phyloP scores from a whole-genome alignment of 2,329 filamentous ascomycete genomes.

The Dactylellina sp. region DNA sequence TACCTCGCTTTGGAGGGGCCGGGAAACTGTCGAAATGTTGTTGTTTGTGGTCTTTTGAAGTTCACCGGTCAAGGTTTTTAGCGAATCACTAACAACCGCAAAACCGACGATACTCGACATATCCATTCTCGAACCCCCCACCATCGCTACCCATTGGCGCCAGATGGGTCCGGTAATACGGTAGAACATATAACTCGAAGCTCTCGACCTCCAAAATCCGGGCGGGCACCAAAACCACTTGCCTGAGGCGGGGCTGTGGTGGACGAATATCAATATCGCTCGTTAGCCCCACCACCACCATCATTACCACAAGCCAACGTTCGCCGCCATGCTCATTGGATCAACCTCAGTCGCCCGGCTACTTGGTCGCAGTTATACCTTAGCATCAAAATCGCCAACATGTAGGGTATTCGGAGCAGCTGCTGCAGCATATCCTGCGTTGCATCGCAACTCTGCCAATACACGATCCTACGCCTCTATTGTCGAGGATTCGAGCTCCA shows the following conservation, averaged over 20 bases:
- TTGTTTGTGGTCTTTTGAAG: constrained; percentile 52
- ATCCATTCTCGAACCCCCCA: not conserved
- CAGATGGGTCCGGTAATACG: constrained; percentile 26
- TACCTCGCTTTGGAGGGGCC: not conserved
- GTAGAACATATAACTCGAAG: constrained; percentile 1
- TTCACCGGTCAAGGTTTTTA: constrained; percentile 50
- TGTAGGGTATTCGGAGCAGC: constrained; percentile 22
- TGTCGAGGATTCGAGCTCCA: constrained; percentile 10
- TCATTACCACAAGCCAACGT: not conserved
- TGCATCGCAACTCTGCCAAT: constrained; percentile 1
- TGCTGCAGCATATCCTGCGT: constrained; percentile 9
- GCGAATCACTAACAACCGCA: constrained; percentile 32
- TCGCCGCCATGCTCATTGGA: constrained; percentile 39
- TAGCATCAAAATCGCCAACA: constrained; percentile 17
- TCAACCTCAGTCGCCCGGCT: constrained; percentile 43
- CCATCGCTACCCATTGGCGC: constrained; percentile 19
- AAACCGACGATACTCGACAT: constrained; percentile 13
- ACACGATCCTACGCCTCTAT: constrained; percentile 34
- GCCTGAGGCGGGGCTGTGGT: not conserved
- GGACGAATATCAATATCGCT: not conserved
- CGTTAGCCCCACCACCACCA: constrained; percentile 19
- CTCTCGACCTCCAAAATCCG: not conserved
- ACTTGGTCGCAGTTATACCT: constrained; percentile 41
- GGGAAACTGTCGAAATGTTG: constrained; percentile 25
- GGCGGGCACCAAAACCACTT: constrained; percentile 7